These are phyloP conservation scores for Paramarasmius palmivorus DNA, from an alignment of 1,284 basidiomycete genomes.

Conservation along the genomic window DNA sequence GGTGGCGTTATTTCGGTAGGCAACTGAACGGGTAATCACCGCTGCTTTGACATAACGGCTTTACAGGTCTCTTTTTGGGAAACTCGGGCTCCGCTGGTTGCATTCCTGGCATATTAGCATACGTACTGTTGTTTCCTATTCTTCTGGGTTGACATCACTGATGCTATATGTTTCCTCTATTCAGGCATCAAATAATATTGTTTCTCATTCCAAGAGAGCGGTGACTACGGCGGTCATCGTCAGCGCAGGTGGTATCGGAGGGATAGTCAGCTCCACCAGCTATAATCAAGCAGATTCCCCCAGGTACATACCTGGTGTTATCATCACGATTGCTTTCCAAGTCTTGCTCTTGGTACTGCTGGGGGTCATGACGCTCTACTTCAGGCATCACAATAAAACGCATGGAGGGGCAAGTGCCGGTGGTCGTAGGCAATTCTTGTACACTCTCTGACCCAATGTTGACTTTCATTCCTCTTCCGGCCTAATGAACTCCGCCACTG, in stretches of 20 bases:
- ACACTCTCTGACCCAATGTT: constrained; percentile 3
- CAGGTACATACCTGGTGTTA: constrained; percentile 39
- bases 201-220: constrained; percentile 46
- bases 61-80: constrained; percentile 41
- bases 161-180: constrained; percentile 10
- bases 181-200: constrained; percentile 47
- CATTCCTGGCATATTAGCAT: constrained; percentile 47
- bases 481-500: too few species aligned
- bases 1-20: constrained; percentile 43
- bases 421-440: background rate
- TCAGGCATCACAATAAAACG: constrained; percentile 33
- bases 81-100: constrained; percentile 44
- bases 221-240: constrained; percentile 43
- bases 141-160: constrained; percentile 27
- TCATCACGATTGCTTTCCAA: constrained; percentile 24
- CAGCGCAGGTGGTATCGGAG: constrained; percentile 29
- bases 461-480: background rate
- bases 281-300: constrained; percentile 41
- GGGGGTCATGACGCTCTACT: constrained; percentile 32
- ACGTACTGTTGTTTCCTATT: too few species aligned
- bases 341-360: constrained; percentile 35
- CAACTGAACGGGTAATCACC: background rate
- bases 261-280: constrained; percentile 38
- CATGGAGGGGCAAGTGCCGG: background rate
- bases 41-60: background rate